Percentiles rank a stretch among this genome's conserved stretches.
Evolutionary conservation across 768 basidiomycete species (phyloP).

Genomic region (Astraeus odoratus): DNA sequence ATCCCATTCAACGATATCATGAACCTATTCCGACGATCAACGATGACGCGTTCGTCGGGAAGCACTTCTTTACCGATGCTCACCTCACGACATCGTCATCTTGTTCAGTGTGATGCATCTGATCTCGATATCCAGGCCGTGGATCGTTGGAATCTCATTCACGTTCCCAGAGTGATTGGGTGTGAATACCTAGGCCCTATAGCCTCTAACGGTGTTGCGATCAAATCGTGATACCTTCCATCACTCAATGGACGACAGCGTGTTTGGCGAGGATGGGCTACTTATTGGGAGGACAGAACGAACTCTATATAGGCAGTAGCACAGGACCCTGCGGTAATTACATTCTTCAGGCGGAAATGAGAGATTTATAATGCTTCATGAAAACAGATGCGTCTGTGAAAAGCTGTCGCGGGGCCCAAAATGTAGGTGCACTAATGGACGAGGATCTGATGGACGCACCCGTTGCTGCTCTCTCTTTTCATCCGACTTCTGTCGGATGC

Average conservation of each 20-base stretch:
- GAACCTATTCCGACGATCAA: no score
- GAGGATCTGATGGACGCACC: conserved; percentile 13
- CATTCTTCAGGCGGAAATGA: conserved; percentile 20
- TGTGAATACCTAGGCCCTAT: conserved; percentile 81
- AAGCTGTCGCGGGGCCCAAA: conserved; percentile 18
- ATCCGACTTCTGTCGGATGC: no score
- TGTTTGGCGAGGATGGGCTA: no score
- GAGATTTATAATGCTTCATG: conserved; percentile 37
- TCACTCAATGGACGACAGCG: conserved; percentile 33
- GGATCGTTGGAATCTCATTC: conserved; percentile 84
- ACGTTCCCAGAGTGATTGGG: conserved; percentile 81
- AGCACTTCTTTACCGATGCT: no score
- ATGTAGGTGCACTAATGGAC: background rate
- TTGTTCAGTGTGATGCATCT: conserved; percentile 75
- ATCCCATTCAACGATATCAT: no score
- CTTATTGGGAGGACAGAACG: no score
- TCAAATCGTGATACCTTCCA: conserved; percentile 20
- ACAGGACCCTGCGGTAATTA: no score
- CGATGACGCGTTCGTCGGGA: no score
- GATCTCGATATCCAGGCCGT: conserved; percentile 81
- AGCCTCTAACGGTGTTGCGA: conserved; percentile 36
- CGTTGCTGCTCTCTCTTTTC: conserved; percentile 34
- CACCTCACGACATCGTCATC: no score
- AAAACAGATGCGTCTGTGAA: conserved; percentile 32
- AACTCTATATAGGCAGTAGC: no score